Percentiles rank a stretch among this genome's conserved stretches.
Evolutionary conservation across 768 basidiomycete genomes (phyloP).

Genomic region (Hygrocybe coccinea): DNA sequence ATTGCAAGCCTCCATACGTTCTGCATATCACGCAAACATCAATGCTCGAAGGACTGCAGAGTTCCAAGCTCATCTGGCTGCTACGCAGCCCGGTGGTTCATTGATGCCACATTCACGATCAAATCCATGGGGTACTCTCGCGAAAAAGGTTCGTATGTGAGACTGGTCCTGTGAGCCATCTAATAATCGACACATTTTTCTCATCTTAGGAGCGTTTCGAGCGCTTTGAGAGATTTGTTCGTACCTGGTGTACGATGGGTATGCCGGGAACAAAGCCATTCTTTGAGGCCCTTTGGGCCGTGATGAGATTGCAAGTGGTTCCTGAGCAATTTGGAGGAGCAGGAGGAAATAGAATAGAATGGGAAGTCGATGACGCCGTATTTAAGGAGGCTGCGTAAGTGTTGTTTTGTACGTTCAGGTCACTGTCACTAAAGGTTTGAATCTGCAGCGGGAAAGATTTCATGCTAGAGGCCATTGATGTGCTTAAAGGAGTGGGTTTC

Average conservation of each 20-base stretch:
- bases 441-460: constrained; percentile 80
- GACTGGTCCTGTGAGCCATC: not conserved
- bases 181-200: not conserved
- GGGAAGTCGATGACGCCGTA: constrained; percentile 93
- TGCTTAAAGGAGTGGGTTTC: constrained; percentile 81
- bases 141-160: constrained; percentile 49
- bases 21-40: constrained; percentile 78
- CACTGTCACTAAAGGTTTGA: constrained; percentile 14
- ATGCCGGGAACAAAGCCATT: constrained; percentile 90
- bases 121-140: constrained; percentile 56
- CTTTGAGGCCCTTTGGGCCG: constrained; percentile 71
- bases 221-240: constrained; percentile 67
- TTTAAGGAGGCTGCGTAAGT: constrained; percentile 91
- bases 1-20: constrained; percentile 80
- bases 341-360: constrained; percentile 65
- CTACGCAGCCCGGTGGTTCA: constrained; percentile 76
- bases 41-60: constrained; percentile 74
- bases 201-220: constrained; percentile 58
- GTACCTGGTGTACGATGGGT: constrained; percentile 79
- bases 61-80: constrained; percentile 77
- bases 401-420: constrained; percentile 18
- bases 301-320: constrained; percentile 75
- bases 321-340: constrained; percentile 80
- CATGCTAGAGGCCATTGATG: constrained; percentile 85
- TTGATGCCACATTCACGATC: constrained; percentile 69